Percentiles rank a stretch among this genome's conserved stretches.
Conservation (phyloP, 352 stramenopile species). For the Elongisporangium undulatum region DNA sequence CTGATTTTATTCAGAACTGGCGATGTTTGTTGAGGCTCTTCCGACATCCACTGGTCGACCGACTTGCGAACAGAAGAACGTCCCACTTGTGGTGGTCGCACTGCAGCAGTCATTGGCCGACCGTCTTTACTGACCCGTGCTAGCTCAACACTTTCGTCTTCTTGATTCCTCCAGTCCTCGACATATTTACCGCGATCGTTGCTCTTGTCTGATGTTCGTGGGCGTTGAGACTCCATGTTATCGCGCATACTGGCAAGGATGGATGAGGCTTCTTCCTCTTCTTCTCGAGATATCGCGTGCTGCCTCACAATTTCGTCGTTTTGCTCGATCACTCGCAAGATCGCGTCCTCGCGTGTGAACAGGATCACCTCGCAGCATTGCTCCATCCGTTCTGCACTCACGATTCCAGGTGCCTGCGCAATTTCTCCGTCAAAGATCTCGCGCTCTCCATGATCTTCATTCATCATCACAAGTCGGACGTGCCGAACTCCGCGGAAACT, state of each 20-base stretch:
- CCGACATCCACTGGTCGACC: slow-evolving; percentile 34
- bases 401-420: slow-evolving; percentile 54
- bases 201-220: slow-evolving; percentile 47
- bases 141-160: slow-evolving; percentile 7
- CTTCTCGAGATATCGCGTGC: slow-evolving; percentile 28
- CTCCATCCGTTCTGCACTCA: slow-evolving; percentile 43
- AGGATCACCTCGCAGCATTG: slow-evolving; percentile 81
- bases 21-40: slow-evolving; percentile 46
- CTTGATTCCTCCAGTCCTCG: slow-evolving; percentile 8
- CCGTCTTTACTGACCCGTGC: slow-evolving; percentile 12
- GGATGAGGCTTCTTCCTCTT: slow-evolving; percentile 38
- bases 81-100: slow-evolving; percentile 3
- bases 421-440: slow-evolving; percentile 88
- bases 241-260: slow-evolving; percentile 29
- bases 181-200: too few relatives aligned
- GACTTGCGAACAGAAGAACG: slow-evolving; percentile 23
- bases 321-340: slow-evolving; percentile 64
- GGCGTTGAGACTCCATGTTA: slow-evolving; percentile 43
- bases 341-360: slow-evolving; percentile 69
- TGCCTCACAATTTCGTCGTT: slow-evolving; percentile 38
- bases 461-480: slow-evolving; percentile 32
- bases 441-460: not conserved
- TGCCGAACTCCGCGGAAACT: slow-evolving; percentile 64
- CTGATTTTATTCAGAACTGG: slow-evolving; percentile 31
- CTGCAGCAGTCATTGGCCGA: slow-evolving; percentile 44